Evolutionary conservation across 306 rosid species (phyloP), one percentile per base, ranked within the genome.

Genomic region (Malus orientalis): DNA sequence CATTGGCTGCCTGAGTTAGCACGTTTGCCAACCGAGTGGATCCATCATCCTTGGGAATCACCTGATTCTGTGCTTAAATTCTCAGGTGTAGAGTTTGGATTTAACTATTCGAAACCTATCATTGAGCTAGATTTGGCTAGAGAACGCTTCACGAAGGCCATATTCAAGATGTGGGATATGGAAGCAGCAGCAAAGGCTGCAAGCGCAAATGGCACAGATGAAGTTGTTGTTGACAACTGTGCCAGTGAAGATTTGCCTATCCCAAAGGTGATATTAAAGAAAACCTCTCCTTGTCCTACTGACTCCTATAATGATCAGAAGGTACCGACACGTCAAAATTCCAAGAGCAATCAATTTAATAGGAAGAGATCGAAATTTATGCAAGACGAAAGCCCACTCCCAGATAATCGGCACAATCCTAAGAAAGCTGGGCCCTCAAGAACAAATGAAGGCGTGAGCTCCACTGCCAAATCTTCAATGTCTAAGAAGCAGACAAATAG

Each of bases 1-100:
- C 97, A 85, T 29, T 95, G 98, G 98, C 82, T 95, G 61, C 97
- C 97, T 12, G 98, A 95, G 85, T 80, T 95, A 49, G 86, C 96
- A 59, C 86, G 97, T 83, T 77, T 95, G 91, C 97, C 97, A 55
- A 87, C 98, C 2, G 98, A 92, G 74, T 95, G 98, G 98, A 92
- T 95, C 76, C 98, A 95, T 84, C 97, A 95, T 82, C 98, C 98
- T 19, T 95, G 97, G 97, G 93, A 95, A 49, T 89, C 98, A 22
- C 95, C 98, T 0, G 89, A 81, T 15, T 30, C 63, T 15, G 93
- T 95, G 73, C 97, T 95, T 13, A 84, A 72, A 81, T 96, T 90
- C 66, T 71, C 97, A 19, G 98, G 97, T 54, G 91, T 92, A 44
- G 98, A 95, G 84, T 63, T 95, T 74, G 98, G 98, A 15, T 80